Conservation (phyloP, 1,284 basidiomycete species). For the Taiwanofungus camphoratus region DNA sequence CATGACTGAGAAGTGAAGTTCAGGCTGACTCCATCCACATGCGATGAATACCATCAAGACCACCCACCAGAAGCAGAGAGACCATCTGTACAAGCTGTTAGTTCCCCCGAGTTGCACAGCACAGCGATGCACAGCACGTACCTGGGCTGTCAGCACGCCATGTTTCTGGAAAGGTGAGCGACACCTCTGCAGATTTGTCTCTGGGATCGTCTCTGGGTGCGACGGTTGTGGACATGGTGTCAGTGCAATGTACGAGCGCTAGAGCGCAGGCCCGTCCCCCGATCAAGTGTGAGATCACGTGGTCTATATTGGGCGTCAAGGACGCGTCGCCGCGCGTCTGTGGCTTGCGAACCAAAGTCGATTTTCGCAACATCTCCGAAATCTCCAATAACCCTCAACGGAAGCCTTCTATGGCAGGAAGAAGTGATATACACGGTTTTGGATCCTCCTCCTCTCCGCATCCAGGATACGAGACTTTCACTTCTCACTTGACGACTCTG, state of each 20-base stretch:
- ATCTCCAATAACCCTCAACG: neutral
- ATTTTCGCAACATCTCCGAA: neutral
- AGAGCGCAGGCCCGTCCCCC: too few species aligned
- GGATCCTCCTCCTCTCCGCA: too few species aligned
- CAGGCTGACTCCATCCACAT: neutral
- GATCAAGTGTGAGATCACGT: neutral
- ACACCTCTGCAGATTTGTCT: slow-evolving; percentile 53
- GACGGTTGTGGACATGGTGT: neutral
- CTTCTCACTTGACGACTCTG: slow-evolving; percentile 40
- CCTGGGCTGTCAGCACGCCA: slow-evolving; percentile 57
- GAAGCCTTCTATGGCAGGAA: neutral
- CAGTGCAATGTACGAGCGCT: neutral
- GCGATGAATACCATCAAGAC: neutral
- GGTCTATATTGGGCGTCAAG: neutral
- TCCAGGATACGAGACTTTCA: slow-evolving; percentile 29
- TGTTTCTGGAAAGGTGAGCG: slow-evolving; percentile 50
- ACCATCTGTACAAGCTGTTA: slow-evolving; percentile 37
- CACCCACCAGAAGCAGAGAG: slow-evolving; percentile 46
- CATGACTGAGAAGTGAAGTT: slow-evolving; percentile 35
- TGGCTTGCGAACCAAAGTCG: neutral
- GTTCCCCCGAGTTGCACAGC: neutral
- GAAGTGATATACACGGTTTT: neutral
- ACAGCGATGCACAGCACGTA: slow-evolving; percentile 25
- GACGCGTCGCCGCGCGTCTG: too few species aligned
- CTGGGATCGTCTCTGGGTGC: slow-evolving; percentile 47